phyloP scores from a whole-genome alignment of 2,329 filamentous ascomycete genomes.

The Helminthosporium solani region DNA sequence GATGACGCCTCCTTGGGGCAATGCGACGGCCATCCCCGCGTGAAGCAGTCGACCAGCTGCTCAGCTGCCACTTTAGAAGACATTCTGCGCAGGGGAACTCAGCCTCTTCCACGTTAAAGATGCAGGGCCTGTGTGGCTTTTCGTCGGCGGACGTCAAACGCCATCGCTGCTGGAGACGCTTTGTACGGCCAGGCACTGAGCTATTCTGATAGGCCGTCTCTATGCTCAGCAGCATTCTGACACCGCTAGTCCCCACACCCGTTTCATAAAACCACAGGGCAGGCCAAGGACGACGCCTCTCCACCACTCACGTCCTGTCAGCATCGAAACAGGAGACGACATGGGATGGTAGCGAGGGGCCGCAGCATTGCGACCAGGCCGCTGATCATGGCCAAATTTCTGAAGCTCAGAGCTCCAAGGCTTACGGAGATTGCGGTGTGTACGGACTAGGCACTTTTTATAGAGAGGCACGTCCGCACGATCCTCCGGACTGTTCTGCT shows the following conservation, averaged over 20 bases:
- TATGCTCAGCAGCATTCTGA: slow-evolving; percentile 32
- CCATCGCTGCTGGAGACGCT: slow-evolving; percentile 22
- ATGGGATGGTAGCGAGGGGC: slow-evolving; percentile 19
- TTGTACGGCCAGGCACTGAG: slow-evolving; percentile 23
- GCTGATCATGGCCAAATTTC: slow-evolving; percentile 3
- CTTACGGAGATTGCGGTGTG: slow-evolving; percentile 28
- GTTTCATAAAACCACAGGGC: slow-evolving; percentile 37
- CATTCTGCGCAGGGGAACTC: background rate
- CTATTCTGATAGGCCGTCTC: slow-evolving; percentile 17
- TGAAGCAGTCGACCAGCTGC: background rate
- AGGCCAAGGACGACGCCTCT: slow-evolving; percentile 20
- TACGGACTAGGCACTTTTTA: slow-evolving; percentile 26
- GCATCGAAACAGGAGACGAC: slow-evolving; percentile 24
- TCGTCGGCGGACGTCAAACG: slow-evolving; percentile 10
- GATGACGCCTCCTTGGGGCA: background rate
- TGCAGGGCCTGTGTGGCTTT: slow-evolving; percentile 30
- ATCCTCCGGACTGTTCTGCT: slow-evolving; percentile 12
- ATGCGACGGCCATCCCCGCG: background rate
- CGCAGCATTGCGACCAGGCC: slow-evolving; percentile 19
- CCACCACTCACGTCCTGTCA: slow-evolving; percentile 28
- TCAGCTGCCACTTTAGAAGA: no score
- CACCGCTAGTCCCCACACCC: slow-evolving; percentile 36
- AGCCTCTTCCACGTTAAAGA: slow-evolving; percentile 6
- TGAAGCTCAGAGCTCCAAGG: background rate
- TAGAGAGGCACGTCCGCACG: slow-evolving; percentile 13